Evolutionary conservation across 108 stramenopile genomes (phyloP).

Genomic region (Fistulifera pelliculosa): DNA sequence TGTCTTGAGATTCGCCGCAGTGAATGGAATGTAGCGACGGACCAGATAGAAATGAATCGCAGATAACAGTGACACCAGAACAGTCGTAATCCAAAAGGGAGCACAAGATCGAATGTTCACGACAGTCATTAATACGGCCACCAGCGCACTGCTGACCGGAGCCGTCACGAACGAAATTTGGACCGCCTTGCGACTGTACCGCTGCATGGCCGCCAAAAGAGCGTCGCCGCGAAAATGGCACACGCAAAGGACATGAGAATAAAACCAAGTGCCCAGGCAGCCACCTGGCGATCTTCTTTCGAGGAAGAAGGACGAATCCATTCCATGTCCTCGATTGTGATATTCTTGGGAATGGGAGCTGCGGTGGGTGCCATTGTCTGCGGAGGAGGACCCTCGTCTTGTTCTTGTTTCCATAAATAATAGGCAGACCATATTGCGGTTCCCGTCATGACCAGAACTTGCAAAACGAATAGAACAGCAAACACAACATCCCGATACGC

Average conservation of each 20-base stretch:
- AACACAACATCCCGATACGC: constrained; percentile 13
- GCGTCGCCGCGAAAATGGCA: background rate
- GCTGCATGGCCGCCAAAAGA: background rate
- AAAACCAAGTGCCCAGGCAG: too few species aligned
- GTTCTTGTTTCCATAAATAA: background rate
- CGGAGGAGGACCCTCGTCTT: too few species aligned
- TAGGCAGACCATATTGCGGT: constrained; percentile 5
- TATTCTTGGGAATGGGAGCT: background rate
- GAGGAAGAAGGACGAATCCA: background rate
- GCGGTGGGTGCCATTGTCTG: background rate
- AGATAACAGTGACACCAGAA: constrained; percentile 3
- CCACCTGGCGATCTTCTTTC: background rate
- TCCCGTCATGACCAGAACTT: constrained; percentile 23
- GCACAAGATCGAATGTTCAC: background rate
- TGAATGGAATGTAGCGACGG: constrained; percentile 64
- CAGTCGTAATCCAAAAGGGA: background rate
- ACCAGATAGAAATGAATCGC: constrained; percentile 38
- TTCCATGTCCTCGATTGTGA: background rate
- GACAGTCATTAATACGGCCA: constrained; percentile 1
- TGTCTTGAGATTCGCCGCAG: constrained; percentile 53
- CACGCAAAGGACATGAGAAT: background rate
- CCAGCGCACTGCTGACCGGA: background rate
- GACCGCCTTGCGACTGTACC: background rate
- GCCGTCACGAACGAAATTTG: constrained; percentile 1
- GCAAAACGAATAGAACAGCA: constrained; percentile 37